phyloP scores from a whole-genome alignment of 2,329 filamentous ascomycete genomes.

The Verticillium longisporum region DNA sequence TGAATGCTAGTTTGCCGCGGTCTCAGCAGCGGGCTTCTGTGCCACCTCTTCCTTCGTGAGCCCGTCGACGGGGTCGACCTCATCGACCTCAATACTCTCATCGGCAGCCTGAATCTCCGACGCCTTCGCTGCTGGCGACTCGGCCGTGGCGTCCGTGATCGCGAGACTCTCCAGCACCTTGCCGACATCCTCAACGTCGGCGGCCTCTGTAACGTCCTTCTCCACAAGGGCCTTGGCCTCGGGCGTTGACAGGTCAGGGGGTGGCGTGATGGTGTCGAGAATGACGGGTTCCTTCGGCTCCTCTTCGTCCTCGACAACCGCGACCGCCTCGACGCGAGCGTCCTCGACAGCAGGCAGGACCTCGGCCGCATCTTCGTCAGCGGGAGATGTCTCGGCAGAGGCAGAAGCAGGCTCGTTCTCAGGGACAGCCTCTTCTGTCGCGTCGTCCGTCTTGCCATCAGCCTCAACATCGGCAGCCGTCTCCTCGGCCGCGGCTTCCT shows the following conservation, averaged over 20 bases:
- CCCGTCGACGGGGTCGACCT: too few relatives aligned
- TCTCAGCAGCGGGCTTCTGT: not conserved
- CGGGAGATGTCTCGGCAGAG: not conserved
- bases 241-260: not conserved
- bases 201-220: not conserved
- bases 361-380: not conserved
- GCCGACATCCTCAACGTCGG: not conserved
- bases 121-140: conserved; percentile 26
- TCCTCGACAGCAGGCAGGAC: not conserved
- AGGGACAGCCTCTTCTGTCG: not conserved
- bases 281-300: not conserved
- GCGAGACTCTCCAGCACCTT: not conserved
- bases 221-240: not conserved
- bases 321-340: not conserved
- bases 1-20: not conserved
- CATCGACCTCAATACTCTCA: not conserved
- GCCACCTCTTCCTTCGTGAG: not conserved
- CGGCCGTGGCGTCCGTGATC: not conserved
- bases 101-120: conserved; percentile 5
- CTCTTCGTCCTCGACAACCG: not conserved
- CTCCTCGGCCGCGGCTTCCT: not conserved
- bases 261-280: not conserved
- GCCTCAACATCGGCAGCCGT: not conserved
- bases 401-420: not conserved
- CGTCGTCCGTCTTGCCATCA: not conserved